Percentiles rank a stretch among this genome's conserved stretches.
phyloP scores from a whole-genome alignment of 169 alveolate genomes.

The Babesia ovis region DNA sequence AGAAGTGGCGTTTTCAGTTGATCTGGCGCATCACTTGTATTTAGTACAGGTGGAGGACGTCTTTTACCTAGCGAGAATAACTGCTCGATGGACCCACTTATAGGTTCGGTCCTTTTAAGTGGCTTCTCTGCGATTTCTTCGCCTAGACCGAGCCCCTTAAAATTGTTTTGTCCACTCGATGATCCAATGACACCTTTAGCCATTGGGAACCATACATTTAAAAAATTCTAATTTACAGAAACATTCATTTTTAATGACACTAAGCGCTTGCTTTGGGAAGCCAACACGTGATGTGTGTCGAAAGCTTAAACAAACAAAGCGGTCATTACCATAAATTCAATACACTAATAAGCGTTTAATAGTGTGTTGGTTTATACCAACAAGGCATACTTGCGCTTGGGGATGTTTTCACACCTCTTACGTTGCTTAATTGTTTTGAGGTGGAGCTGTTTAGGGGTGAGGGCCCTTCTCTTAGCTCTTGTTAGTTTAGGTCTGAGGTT shows the following conservation, averaged over 20 bases:
- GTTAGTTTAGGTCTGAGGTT: constrained; percentile 91
- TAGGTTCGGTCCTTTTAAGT: neutral
- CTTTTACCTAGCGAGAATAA: neutral
- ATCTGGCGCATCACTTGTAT: neutral
- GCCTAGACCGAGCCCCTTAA: neutral
- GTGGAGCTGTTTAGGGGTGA: constrained; percentile 85
- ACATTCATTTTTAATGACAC: too few species aligned
- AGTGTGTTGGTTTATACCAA: constrained; percentile 27
- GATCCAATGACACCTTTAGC: neutral
- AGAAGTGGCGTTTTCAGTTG: constrained; percentile 1
- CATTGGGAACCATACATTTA: too few species aligned
- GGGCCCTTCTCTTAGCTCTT: constrained; percentile 87
- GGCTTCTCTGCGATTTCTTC: neutral
- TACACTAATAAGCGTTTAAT: neutral
- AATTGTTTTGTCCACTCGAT: neutral
- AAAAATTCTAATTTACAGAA: too few species aligned
- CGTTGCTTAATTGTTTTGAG: constrained; percentile 83
- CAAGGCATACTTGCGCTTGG: constrained; percentile 64
- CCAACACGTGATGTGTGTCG: too few species aligned
- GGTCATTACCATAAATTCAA: neutral
- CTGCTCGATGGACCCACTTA: neutral
- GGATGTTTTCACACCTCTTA: constrained; percentile 62
- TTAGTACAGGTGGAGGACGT: neutral
- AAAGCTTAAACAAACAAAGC: neutral
- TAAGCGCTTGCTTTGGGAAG: too few species aligned